Conservation (phyloP, 139 green algal species). For the Medakamo hakoo region DNA sequence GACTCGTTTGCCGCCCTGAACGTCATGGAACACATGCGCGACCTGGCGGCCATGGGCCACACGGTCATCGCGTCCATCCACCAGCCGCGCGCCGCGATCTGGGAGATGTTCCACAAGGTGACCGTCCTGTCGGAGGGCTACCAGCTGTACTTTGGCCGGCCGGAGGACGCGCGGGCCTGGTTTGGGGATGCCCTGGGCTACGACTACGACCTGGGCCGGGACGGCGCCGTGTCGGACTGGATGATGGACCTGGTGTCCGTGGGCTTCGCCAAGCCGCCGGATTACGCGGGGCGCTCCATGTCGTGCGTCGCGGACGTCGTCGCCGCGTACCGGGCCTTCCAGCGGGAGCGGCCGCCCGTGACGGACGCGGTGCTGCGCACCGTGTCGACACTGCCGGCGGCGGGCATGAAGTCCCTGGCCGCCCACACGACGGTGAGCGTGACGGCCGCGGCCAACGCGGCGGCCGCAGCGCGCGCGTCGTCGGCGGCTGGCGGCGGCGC, state of each 20-base stretch:
- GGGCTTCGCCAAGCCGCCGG: slow-evolving; percentile 32
- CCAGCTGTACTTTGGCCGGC: slow-evolving; percentile 23
- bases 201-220: slow-evolving; percentile 7
- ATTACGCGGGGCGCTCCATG: slow-evolving; percentile 4
- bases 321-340: neutral
- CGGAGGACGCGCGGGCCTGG: slow-evolving; percentile 17
- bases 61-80: slow-evolving; percentile 35
- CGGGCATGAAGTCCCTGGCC: neutral
- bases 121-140: slow-evolving; percentile 18
- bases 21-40: slow-evolving; percentile 22
- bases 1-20: slow-evolving; percentile 44
- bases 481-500: too few relatives aligned
- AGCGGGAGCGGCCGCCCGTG: neutral
- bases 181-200: slow-evolving; percentile 19
- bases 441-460: neutral
- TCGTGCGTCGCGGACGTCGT: neutral
- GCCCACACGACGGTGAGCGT: neutral
- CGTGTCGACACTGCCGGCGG: too few relatives aligned
- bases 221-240: slow-evolving; percentile 24
- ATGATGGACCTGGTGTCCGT: slow-evolving; percentile 53
- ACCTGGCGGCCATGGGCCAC: slow-evolving; percentile 14
- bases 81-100: slow-evolving; percentile 36
- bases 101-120: slow-evolving; percentile 33
- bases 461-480: neutral
- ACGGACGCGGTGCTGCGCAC: neutral